Percentiles rank a stretch among this genome's conserved stretches.
Evolutionary conservation across 176 grass and related monocot species (phyloP).

Genomic region (Oryza australiensis): DNA sequence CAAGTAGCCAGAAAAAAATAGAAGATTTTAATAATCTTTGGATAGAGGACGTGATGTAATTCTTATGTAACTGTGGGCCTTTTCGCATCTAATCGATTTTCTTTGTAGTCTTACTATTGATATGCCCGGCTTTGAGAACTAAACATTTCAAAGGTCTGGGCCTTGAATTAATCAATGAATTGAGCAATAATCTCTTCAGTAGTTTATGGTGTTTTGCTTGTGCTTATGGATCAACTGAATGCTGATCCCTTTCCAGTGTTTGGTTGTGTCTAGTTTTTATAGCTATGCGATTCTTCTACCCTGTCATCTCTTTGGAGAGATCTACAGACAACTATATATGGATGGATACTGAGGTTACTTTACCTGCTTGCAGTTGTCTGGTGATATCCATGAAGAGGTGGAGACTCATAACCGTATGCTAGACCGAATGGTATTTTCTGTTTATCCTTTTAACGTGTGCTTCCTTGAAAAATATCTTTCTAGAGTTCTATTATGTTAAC

Average conservation of each 20-base stretch:
- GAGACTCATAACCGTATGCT: constrained; percentile 79
- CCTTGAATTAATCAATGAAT: neutral
- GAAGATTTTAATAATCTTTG: neutral
- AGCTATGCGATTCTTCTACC: neutral
- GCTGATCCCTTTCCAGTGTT: neutral
- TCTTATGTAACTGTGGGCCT: neutral
- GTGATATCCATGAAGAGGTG: constrained; percentile 96
- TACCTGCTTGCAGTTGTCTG: constrained; percentile 67
- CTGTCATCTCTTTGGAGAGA: neutral
- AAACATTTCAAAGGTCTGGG: neutral
- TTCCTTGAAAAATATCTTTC: neutral
- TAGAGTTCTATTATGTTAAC: neutral
- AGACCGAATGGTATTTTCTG: constrained; percentile 73
- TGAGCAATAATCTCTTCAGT: neutral
- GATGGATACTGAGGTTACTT: constrained; percentile 20
- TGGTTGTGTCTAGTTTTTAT: neutral
- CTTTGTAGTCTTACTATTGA: neutral
- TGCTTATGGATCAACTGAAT: neutral
- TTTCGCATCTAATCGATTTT: neutral
- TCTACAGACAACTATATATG: neutral
- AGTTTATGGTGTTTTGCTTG: constrained; percentile 16
- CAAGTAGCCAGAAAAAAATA: neutral
- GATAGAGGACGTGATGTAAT: neutral
- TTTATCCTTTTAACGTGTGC: neutral
- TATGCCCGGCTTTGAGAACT: neutral